Evolutionary conservation across 2,329 filamentous ascomycete species (phyloP), one percentile per base, ranked within the genome.

Genomic region (Talaromyces sp.): DNA sequence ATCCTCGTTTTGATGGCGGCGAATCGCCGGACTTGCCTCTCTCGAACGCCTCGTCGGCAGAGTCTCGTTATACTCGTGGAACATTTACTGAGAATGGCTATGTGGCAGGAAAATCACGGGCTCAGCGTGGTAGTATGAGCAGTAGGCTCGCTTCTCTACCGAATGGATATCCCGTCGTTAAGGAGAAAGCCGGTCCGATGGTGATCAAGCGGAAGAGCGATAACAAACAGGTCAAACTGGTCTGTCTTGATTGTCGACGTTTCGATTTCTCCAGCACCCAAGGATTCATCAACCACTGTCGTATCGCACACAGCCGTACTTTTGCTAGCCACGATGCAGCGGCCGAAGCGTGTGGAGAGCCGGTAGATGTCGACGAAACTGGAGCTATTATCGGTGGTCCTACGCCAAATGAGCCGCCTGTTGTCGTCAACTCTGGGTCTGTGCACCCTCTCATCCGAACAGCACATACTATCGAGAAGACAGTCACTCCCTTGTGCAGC

Each of bases 281-380:
- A 76, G 95, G 95, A n/a, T 98, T 98, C 78, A 95, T 99, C 79
- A 99, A 99, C 73, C 95, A 99, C 74, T 98, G 93, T 74, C 92
- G 95, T 63, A 98, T 99, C 70, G 92, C 93, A 28, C 95, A 99
- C 78, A 90, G 89, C 73, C 85, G 91, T 64, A 92, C 96, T 67
- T 98, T 93, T 81, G 93, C 96, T 78, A 97, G 92, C 69, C 95
- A 99, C 72, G 93, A 98, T 75, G 91, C 93, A 71, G 95, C 95
- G 66, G 95, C 93, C 37, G 84, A 93, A 62, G 89, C 90, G 64
- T 96, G 92, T 69, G 95, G 95, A 59, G 88, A 93, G 68, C 86
- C 89, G 12, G 86, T 96, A 63, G 90, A 96, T 69, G 81, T 85
- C 66, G 84, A 89, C 66, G 86, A 89, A 60, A 75, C 75, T 31